Base-by-base conservation (phyloP, 169 alveolate genomes). In the Plasmodium blacklocki region DNA sequence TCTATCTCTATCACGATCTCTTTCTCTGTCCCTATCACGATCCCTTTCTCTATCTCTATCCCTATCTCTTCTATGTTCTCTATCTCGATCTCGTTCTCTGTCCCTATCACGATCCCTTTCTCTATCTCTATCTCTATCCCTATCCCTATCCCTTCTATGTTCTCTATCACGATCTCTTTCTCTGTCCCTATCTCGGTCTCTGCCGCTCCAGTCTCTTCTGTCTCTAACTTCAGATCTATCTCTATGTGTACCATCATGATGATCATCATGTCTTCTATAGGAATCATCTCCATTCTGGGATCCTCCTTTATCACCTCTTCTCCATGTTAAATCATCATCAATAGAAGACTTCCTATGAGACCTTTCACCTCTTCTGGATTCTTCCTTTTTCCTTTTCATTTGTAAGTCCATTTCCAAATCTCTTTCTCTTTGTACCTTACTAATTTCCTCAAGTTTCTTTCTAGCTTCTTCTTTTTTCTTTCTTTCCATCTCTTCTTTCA, bases 401-500 rank as follows among this genome's bases (percentile, higher is more conserved):
- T 80, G 87, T 47, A 86, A 88, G 47, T 92, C 95, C 50, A 92
- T 88, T 88, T 92, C 95, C 23, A 88, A 73, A 26, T 92, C 95
- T 47, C 92, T 67, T 78, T 88, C 93, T 68, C 89, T 88, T 88
- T 92, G 96, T 11, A 74, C 73, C 54, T 85, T 78, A 70, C 89
- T 78, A 52, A 88, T 43, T 88, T 92, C 80, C 45, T 63, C 92
- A 67, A 92, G 73, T 68, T 78, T 86, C 47, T 70, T 92, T 72
- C 93, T 68, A 39, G 83, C 94, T 93, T 76, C 94, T 92, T 92
- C 89, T 71, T 86, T 88, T 45, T 93, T 74, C 66, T 91, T 70
- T 73, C 93, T 93, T 87, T 91, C 87, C 75, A 80, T 83, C 23
- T 93, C 96, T 45, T 88, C 95, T 32, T 90, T 90, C 26, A 89